Base-by-base conservation (phyloP, 2,329 filamentous ascomycete species). In the Colletotrichum zoysiae region DNA sequence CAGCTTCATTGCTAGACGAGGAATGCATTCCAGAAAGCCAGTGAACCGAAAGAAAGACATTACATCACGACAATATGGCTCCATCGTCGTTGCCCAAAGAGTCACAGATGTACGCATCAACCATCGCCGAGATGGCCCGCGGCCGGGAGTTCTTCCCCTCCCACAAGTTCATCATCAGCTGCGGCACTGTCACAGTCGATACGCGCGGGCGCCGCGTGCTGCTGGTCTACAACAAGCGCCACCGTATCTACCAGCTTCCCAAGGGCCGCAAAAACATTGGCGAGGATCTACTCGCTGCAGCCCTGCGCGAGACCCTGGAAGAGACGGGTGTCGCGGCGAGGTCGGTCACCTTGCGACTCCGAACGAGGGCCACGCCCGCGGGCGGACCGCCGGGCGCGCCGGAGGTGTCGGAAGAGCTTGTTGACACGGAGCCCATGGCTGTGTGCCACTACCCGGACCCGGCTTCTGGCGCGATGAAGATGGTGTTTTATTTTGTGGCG, bases 251-350 rank as follows among this genome's bases (percentile, higher is more conserved):
- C 75, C 84, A 86, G 76, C 79, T 86, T 8, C 85, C 85, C 60
- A 86, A 86, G 75, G 85, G 85, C 58, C 81, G 84, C 72, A 85
- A 85, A 76, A 83, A 86, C 75, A 82, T 87, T 55, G 81, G 79
- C 66, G 85, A 87, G 73, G 79, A 79, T 71, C 77, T 85, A 44
- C 79, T 82, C 35, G 77, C 76, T 2, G 79, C 84, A 0, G 85
- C 85, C 16, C 73, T 86, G 18, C 82, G 85, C 38, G 85, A 86
- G 76, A 86, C 85, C 0, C 79, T 79, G 55, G 85, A 87, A 73
- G 85, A 87, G 75, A 86, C 84, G 8, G 85, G 85, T 5, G 78
- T 85, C n/a, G 76, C 68, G 6, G 82, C 82, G 44, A 75, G 73
- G 16, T 79, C 83, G 0, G 74, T 86, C 42, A 76, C 78, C 12